Evolutionary conservation across 306 rosid species (phyloP), one percentile per base, ranked within the genome.

Genomic region (Glycine soja): DNA sequence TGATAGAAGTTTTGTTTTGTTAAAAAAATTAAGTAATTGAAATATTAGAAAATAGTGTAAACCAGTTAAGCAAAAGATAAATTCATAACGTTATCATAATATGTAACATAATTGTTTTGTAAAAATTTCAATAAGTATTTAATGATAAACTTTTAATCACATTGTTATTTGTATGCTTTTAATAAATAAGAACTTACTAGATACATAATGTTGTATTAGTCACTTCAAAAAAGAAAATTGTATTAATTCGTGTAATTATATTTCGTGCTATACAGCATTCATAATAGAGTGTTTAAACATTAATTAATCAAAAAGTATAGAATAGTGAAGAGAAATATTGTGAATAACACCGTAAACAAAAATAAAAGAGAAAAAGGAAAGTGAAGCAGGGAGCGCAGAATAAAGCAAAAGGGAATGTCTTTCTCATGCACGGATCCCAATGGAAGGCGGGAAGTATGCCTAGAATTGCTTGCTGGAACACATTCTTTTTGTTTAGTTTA

Each of bases 371-470:
- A 75, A 12, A 86, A 84, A 74, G 64, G 79, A 67, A 81, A 73
- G 75, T 63, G 56, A 15, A 69, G 40, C 46, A 38, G 65, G 61
- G 72, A 77, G 83, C 79, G 89, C 63, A 76, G 72, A 69, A 32
- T 73, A 87, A 84, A 85, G 90, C 85, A 77, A 86, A 91, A 89
- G 84, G 82, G 70, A 61, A 86, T 84, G 92, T 86, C 91, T 92
- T 87, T 92, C 89, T 85, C 90, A 79, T 36, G 65, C 92, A 90
- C 93, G 80, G 91, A 92, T 92, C 92, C 97, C 89, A 75, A 88
- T 85, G 81, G 87, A 86, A 84, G 83, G 87, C 72, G 78, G 86
- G 88, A 81, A 83, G 82, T 84, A 78, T 82, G 67, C 86, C 87
- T 83, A 85, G 75, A 87, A 75, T 76, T 54, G 81, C 87, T 70